Base-by-base conservation (phyloP, 768 basidiomycete species). In the Boletus rubroflammeus region DNA sequence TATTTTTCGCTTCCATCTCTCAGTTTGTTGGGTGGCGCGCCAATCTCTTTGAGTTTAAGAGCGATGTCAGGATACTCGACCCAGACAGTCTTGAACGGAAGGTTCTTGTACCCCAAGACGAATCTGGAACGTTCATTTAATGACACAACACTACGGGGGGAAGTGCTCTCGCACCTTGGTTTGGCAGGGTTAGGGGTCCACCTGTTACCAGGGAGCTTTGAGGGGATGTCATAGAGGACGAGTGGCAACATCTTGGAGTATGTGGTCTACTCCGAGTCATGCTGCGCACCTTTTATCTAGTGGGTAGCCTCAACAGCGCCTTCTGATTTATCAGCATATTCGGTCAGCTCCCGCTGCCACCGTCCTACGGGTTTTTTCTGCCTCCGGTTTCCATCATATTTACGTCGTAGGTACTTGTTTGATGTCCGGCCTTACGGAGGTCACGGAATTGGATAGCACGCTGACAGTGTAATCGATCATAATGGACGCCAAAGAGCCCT, bases 161-260 rank as follows among this genome's bases (percentile, higher is more conserved):
- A 1, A 39, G 3, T 47, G 34, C 14, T 11, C 9, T 56, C 50
- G 10, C 1, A 60, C 77, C 76, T 75, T 28, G 73, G 61, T 53
- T 69, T 78, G 56, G 66, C 71, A 6, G 71, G 61, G 48, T 76
- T 78, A 6, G 71, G 69, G 1, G 76, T 67, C 70, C 69, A 76
- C 3, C n/a, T 54, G 19, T 65, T 67, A 3, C 62, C 66, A 0
- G 70, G 65, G 8, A 67, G 50, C 5, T 64, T 64, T 39, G 66
- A 72, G 15, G 73, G 67, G 25, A 71, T 68, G 21, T 77, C 76
- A 28, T 73, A 75, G 51, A 76, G 62, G 49, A 64, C 57, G 23
- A 75, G 67, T 0, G 67, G 60, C 19, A 59, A 46, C 67, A 69
- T 69, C 3, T 26, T 36, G 34, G 15, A 23, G 11, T 38, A 17